These are phyloP conservation scores for Pholiota conissans DNA, from an alignment of 768 basidiomycete genomes.

Conservation along the genomic window DNA sequence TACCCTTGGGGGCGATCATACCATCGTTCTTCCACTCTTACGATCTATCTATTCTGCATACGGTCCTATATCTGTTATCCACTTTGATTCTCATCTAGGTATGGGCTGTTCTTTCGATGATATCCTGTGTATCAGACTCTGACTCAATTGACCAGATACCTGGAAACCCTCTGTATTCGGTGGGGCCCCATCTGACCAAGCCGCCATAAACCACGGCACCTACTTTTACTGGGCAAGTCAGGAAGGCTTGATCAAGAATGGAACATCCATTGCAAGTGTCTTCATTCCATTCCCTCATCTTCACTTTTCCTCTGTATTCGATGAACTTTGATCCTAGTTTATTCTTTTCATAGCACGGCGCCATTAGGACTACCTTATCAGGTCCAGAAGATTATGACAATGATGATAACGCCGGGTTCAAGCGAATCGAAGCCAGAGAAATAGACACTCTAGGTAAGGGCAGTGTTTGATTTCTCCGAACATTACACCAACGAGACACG, in stretches of 20 bases:
- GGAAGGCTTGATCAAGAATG: conserved; percentile 78
- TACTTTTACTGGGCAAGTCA: conserved; percentile 90
- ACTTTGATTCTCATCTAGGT: conserved; percentile 82
- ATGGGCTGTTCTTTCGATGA: background rate
- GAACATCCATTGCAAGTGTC: conserved; percentile 81
- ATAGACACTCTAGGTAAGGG: conserved; percentile 74
- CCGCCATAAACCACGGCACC: conserved; percentile 83
- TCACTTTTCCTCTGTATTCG: conserved; percentile 17
- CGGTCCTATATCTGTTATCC: conserved; percentile 79
- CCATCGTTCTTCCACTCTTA: conserved; percentile 62
- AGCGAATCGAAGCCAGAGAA: conserved; percentile 81
- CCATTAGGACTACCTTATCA: conserved; percentile 82
- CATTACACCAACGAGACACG: background rate
- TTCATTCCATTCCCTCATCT: conserved; percentile 25
- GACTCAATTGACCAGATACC: conserved; percentile 43
- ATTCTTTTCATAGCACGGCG: conserved; percentile 68
- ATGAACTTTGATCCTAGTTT: conserved; percentile 77
- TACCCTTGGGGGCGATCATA: conserved; percentile 88
- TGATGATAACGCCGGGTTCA: conserved; percentile 78
- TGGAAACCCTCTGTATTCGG: conserved; percentile 79
- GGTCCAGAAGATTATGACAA: conserved; percentile 76
- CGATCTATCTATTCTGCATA: conserved; percentile 78
- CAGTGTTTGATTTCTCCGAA: background rate
- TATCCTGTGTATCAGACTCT: background rate
- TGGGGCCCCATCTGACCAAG: conserved; percentile 68